A percentile compares a stretch with the other conserved stretches of the same genome.
Evolutionary conservation across 2,329 filamentous ascomycete genomes (phyloP).

Genomic region (Aureobasidium sp.): DNA sequence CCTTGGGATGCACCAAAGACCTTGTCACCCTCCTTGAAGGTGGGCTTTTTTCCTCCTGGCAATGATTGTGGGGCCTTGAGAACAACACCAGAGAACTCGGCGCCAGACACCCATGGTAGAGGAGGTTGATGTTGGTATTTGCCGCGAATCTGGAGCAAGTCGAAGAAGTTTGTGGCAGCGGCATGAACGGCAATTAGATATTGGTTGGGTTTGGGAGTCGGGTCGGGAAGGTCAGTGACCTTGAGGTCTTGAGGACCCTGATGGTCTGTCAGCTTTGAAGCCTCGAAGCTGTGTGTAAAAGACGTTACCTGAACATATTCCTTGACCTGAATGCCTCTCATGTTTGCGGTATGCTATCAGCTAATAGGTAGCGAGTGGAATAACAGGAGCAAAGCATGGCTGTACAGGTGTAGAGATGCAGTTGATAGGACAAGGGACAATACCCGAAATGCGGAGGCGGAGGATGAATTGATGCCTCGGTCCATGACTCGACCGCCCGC

Average conservation of each 20-base stretch:
- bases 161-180: constrained; percentile 91
- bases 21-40: constrained; percentile 67
- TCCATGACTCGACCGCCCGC: no score
- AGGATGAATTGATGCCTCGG: constrained; percentile 1
- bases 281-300: background rate
- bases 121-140: constrained; percentile 92
- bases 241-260: constrained; percentile 73
- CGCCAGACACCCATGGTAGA: constrained; percentile 80
- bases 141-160: constrained; percentile 87
- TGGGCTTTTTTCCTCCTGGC: constrained; percentile 28
- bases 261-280: constrained; percentile 2
- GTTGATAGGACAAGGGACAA: background rate
- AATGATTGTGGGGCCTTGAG: constrained; percentile 54
- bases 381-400: background rate
- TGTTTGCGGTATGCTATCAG: background rate
- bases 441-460: constrained; percentile 8
- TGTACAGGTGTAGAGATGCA: background rate
- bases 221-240: constrained; percentile 68
- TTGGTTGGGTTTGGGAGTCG: constrained; percentile 61
- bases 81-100: constrained; percentile 78
- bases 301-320: constrained; percentile 22
- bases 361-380: background rate
- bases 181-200: constrained; percentile 86
- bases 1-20: constrained; percentile 87
- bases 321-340: constrained; percentile 23